Evolutionary conservation across 2,329 filamentous ascomycete species (phyloP).

Genomic region (Magnaporthiopsis rhizophila): DNA sequence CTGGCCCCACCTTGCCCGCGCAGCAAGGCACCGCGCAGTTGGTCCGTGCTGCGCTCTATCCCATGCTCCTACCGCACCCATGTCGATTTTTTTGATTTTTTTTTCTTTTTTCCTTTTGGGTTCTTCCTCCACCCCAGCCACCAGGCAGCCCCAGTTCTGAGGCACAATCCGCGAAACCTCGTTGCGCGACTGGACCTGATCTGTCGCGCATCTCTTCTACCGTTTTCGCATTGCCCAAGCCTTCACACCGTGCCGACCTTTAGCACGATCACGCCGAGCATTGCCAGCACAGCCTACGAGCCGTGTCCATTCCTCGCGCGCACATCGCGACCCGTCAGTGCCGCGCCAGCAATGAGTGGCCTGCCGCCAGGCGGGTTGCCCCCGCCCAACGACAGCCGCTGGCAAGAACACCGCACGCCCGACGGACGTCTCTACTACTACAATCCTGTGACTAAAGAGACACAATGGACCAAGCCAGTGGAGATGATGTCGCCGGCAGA

Average conservation of each 20-base stretch:
- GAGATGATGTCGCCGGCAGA: conserved; percentile 80
- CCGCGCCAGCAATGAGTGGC: conserved; percentile 3
- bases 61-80: neutral
- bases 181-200: neutral
- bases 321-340: neutral
- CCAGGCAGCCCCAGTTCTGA: neutral
- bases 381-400: conserved; percentile 35
- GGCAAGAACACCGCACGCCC: conserved; percentile 73
- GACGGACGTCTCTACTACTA: conserved; percentile 90
- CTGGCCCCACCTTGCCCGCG: too few species aligned
- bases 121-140: neutral
- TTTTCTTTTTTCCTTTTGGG: neutral
- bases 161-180: neutral
- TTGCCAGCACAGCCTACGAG: neutral
- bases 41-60: neutral
- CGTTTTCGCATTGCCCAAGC: neutral
- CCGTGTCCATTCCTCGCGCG: neutral
- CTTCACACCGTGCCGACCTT: neutral
- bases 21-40: neutral
- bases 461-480: conserved; percentile 89
- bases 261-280: neutral
- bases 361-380: conserved; percentile 1
- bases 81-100: neutral
- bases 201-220: neutral
- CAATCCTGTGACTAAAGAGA: conserved; percentile 76